phyloP scores from a whole-genome alignment of 441 rosid species.

The Oxalis stricta region DNA sequence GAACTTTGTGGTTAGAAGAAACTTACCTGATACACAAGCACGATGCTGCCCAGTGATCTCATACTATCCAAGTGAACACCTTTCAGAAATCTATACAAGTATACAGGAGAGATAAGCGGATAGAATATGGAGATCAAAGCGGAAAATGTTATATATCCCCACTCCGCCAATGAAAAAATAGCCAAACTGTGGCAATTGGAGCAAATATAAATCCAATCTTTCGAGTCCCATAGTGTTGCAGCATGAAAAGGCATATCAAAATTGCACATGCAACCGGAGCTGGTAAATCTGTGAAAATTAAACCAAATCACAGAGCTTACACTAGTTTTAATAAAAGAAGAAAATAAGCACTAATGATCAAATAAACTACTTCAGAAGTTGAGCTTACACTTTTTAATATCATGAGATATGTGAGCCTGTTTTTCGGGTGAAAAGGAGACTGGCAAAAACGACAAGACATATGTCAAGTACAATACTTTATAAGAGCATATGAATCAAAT shows the following conservation, averaged over 20 bases:
- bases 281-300: constrained; percentile 30
- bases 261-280: constrained; percentile 46
- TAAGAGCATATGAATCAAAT: not conserved
- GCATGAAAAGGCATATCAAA: constrained; percentile 37
- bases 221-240: constrained; percentile 40
- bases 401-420: constrained; percentile 15
- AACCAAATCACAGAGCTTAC: not conserved
- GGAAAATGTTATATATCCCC: constrained; percentile 33
- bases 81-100: constrained; percentile 32
- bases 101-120: constrained; percentile 32
- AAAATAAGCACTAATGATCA: no score
- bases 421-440: constrained; percentile 21
- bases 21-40: constrained; percentile 47
- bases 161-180: constrained; percentile 38
- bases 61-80: constrained; percentile 16
- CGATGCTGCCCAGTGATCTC: constrained; percentile 38
- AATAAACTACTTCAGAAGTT: not conserved
- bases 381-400: constrained; percentile 31
- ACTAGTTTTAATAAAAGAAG: not conserved
- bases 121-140: constrained; percentile 20
- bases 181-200: constrained; percentile 39
- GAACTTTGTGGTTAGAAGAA: not conserved
- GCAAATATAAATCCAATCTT: constrained; percentile 45
- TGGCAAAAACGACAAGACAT: constrained; percentile 19
- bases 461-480: not conserved